Conservation (phyloP, 2,329 filamentous ascomycete species). For the Penicillium sp. region DNA sequence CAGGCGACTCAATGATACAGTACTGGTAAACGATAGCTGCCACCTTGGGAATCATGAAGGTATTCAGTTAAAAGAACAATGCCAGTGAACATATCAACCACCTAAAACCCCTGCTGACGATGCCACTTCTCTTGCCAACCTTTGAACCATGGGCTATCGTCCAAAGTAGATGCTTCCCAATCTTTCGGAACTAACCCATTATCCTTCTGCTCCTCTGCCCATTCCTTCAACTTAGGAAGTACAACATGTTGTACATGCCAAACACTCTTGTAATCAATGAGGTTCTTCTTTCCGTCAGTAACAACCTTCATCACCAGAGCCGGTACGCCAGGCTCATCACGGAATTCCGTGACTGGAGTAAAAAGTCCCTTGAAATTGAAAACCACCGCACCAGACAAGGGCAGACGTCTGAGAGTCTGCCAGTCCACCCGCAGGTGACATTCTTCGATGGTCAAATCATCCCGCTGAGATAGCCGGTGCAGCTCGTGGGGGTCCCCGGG, state of each 20-base stretch:
- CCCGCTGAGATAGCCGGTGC: slow-evolving; percentile 57
- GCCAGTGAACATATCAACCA: neutral
- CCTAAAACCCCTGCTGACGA: slow-evolving; percentile 58
- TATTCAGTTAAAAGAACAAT: neutral
- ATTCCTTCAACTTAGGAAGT: slow-evolving; percentile 62
- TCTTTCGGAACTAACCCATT: slow-evolving; percentile 57
- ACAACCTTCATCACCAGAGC: slow-evolving; percentile 65
- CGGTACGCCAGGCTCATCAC: slow-evolving; percentile 70
- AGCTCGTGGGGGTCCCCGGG: slow-evolving; percentile 63
- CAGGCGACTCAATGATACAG: too few species aligned
- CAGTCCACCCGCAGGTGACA: slow-evolving; percentile 76
- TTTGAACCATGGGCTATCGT: slow-evolving; percentile 72
- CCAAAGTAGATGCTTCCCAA: slow-evolving; percentile 68
- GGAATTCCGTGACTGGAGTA: slow-evolving; percentile 67
- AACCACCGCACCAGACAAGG: slow-evolving; percentile 69
- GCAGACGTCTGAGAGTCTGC: slow-evolving; percentile 79
- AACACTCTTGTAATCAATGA: slow-evolving; percentile 79
- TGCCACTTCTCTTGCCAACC: slow-evolving; percentile 76
- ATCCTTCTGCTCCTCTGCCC: slow-evolving; percentile 63
- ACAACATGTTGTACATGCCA: slow-evolving; percentile 75
- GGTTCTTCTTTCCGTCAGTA: slow-evolving; percentile 64
- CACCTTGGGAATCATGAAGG: neutral
- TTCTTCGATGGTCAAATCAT: slow-evolving; percentile 55
- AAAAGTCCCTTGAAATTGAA: slow-evolving; percentile 91
- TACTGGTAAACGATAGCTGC: neutral